Evolutionary conservation across 495 filamentous ascomycete species (phyloP).

Genomic region (Aeminium ludgeri): DNA sequence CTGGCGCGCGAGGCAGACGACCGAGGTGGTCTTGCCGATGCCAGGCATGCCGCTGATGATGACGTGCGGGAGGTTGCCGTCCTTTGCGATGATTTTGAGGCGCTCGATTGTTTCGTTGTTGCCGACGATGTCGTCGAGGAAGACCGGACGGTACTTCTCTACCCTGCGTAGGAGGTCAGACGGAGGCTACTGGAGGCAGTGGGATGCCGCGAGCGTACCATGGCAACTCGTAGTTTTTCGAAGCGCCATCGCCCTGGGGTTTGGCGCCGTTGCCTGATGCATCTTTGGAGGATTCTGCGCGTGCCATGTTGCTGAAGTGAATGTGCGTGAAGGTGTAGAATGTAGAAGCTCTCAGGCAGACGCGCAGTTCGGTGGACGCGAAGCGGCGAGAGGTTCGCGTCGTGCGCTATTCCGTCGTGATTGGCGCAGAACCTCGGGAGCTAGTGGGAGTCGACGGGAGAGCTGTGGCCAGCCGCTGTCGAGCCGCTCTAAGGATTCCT

Average conservation of each 20-base stretch:
- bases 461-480: too few relatives aligned
- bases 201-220: conserved; percentile 40
- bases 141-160: conserved; percentile 89
- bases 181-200: not conserved
- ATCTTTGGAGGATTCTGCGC: conserved; percentile 62
- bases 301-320: conserved; percentile 19
- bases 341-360: too few relatives aligned
- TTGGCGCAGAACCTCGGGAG: too few relatives aligned
- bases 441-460: too few relatives aligned
- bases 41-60: conserved; percentile 99
- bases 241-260: conserved; percentile 40
- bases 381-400: not conserved
- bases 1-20: conserved; percentile 84
- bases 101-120: conserved; percentile 96
- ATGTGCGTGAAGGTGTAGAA: too few relatives aligned
- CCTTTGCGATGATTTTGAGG: conserved; percentile 94
- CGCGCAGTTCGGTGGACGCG: not conserved
- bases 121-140: conserved; percentile 91
- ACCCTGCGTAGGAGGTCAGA: conserved; percentile 45
- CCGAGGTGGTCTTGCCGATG: conserved; percentile 96
- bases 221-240: conserved; percentile 66
- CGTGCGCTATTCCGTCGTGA: too few relatives aligned
- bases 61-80: conserved; percentile 98
- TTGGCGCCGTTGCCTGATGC: conserved; percentile 51
- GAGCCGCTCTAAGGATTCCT: too few relatives aligned